Conservation (phyloP, 2,329 filamentous ascomycete species). For the Trichophyton benhamiae region DNA sequence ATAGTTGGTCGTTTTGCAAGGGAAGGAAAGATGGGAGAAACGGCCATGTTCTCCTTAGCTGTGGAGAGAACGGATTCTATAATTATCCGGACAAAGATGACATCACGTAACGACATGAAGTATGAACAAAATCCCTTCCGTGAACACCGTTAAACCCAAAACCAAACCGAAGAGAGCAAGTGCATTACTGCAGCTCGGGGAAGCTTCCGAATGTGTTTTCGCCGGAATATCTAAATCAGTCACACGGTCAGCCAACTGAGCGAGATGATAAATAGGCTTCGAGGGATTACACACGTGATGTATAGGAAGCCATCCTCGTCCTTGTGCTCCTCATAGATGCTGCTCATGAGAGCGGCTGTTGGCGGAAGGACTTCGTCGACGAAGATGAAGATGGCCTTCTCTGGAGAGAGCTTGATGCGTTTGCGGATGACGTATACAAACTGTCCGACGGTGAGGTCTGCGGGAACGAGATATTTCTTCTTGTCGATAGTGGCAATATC, state of each 20-base stretch:
- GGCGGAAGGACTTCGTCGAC: slow-evolving; percentile 96
- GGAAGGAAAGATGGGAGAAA: not conserved
- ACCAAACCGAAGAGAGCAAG: not conserved
- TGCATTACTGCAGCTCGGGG: slow-evolving; percentile 10
- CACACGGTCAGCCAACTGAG: not conserved
- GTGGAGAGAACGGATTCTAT: slow-evolving; percentile 1
- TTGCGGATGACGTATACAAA: slow-evolving; percentile 99
- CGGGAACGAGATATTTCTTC: slow-evolving; percentile 98
- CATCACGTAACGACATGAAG: not conserved
- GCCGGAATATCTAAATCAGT: slow-evolving; percentile 61
- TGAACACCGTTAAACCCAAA: not conserved
- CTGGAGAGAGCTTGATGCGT: slow-evolving; percentile 97
- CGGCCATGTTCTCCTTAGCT: not conserved
- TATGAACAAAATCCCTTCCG: not conserved
- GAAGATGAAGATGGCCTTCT: slow-evolving; percentile 99
- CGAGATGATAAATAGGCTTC: not conserved
- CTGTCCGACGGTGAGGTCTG: slow-evolving; percentile 95
- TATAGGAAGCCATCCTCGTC: slow-evolving; percentile 81
- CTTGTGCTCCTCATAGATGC: slow-evolving; percentile 99
- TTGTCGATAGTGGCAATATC: slow-evolving; percentile 99
- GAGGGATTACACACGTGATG: slow-evolving; percentile 59
- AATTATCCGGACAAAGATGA: not conserved
- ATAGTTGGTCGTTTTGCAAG: not conserved
- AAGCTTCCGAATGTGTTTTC: slow-evolving; percentile 84
- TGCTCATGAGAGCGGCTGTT: slow-evolving; percentile 95